Evolutionary conservation across 129 eudicot species (phyloP), one percentile per base, ranked within the genome.

Genomic region (Flaveria brownii): DNA sequence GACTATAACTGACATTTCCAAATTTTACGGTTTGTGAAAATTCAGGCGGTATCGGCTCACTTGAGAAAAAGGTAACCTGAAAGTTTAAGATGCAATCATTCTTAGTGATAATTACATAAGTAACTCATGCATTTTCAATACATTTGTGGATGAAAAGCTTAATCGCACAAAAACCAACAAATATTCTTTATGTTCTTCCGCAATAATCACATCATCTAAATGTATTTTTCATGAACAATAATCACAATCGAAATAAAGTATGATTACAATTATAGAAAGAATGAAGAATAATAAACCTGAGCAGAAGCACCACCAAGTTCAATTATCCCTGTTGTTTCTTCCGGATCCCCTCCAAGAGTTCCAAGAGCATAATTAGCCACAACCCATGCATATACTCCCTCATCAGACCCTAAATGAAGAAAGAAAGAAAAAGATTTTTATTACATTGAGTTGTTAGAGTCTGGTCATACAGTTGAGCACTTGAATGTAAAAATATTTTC

Each of bases 261-360:
- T 30, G 17, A 33, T 50, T 47, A 47, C 6, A 72, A 50, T 39
- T 9, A 67, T 66, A 42, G 9, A 66, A 17, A 9, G 26, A 73
- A 65, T 65, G 12, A 72, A 50, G 70, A 78, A 13, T n/a, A 65
- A 28, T 20, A 77, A 69, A 94, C 98, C 98, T 94, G 98, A 79
- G 97, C 93, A 79, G 98, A 94, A 59, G 98, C 97, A 79, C 98
- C 98, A 69, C 98, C 98, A 85, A 94, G 98, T 85, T 94, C 97
- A 80, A 94, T 94, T 59, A 94, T 91, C 28, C 98, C 98, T 43
- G 97, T 88, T 82, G 98, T 94, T 75, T 87, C 86, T 45, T 28
- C 78, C 72, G 98, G 96, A 68, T 88, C 88, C 61, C 84, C 92
- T 68, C 98, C 98, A 82, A 94, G 97, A 77, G 89, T 87, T 68